Conservation (phyloP, 306 rosid species). For the Spatholobus suberectus region DNA sequence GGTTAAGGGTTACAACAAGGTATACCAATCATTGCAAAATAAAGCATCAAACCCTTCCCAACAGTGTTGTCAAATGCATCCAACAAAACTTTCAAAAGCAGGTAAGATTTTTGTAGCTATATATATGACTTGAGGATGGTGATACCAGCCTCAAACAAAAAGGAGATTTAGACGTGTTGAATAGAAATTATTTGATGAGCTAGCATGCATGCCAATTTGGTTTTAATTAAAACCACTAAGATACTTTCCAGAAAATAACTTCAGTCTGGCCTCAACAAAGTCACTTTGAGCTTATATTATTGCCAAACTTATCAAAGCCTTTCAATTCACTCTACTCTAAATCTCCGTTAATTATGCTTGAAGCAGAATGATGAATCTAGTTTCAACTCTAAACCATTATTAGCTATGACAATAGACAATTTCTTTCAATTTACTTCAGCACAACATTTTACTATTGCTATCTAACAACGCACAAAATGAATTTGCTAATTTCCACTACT, state of each 20-base stretch:
- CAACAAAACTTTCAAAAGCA: conserved; percentile 25
- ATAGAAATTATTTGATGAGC: not conserved
- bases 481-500: not conserved
- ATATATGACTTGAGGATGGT: conserved; percentile 15
- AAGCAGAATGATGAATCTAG: conserved; percentile 32
- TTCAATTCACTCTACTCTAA: not conserved
- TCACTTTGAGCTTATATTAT: not conserved
- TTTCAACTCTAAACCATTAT: conserved; percentile 2
- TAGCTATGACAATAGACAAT: not conserved
- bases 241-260: conserved; percentile 4
- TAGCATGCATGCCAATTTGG: not conserved
- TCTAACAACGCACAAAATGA: conserved; percentile 15
- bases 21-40: conserved; percentile 35
- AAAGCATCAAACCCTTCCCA: conserved; percentile 21
- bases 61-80: not conserved
- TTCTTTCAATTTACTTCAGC: conserved; percentile 41
- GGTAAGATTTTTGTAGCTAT: conserved; percentile 13
- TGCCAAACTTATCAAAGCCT: not conserved
- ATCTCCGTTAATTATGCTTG: conserved; percentile 21
- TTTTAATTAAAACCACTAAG: not conserved
- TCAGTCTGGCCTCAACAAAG: not conserved
- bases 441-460: not conserved
- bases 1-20: conserved; percentile 27
- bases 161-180: conserved; percentile 29
- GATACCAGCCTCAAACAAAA: conserved; percentile 19